These are phyloP conservation scores for Homolaphlyctis polyrhiza DNA, from an alignment of 371 early-diverging fungal genomes.

Conservation along the genomic window DNA sequence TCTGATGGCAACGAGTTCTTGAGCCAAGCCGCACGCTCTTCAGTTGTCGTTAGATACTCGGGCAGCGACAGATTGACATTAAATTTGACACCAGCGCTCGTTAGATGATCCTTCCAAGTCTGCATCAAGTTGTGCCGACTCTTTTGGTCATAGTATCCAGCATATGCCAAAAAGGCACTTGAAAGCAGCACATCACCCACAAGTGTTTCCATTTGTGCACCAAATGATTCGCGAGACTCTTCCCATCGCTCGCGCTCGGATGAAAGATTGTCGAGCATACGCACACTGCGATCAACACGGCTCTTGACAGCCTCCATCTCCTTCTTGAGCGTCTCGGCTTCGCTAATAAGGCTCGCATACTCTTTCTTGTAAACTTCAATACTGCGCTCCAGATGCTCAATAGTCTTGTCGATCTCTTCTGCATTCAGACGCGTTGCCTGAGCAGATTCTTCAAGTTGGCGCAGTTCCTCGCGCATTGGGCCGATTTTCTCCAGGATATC, in stretches of 20 bases:
- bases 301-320: conserved; percentile 93
- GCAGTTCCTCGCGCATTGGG: conserved; percentile 91
- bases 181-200: conserved; percentile 96
- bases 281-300: conserved; percentile 89
- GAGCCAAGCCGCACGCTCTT: conserved; percentile 91
- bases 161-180: conserved; percentile 92
- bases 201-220: conserved; percentile 93
- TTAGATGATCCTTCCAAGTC: conserved; percentile 77
- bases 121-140: conserved; percentile 75
- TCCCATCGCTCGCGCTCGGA: conserved; percentile 96
- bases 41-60: conserved; percentile 90
- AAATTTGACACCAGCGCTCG: conserved; percentile 70
- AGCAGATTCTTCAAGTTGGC: conserved; percentile 74
- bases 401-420: conserved; percentile 69
- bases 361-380: conserved; percentile 92
- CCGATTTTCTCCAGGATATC: conserved; percentile 91
- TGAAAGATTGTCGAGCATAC: conserved; percentile 82
- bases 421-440: conserved; percentile 70
- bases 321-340: conserved; percentile 84
- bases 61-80: conserved; percentile 80
- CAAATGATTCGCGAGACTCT: conserved; percentile 84
- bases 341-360: conserved; percentile 91
- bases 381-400: conserved; percentile 78
- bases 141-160: conserved; percentile 95
- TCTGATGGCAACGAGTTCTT: conserved; percentile 82